A percentile compares a stretch with the other conserved stretches of the same genome.
phyloP scores from a whole-genome alignment of 345 rosid genomes.

The Aquilaria sinensis region DNA sequence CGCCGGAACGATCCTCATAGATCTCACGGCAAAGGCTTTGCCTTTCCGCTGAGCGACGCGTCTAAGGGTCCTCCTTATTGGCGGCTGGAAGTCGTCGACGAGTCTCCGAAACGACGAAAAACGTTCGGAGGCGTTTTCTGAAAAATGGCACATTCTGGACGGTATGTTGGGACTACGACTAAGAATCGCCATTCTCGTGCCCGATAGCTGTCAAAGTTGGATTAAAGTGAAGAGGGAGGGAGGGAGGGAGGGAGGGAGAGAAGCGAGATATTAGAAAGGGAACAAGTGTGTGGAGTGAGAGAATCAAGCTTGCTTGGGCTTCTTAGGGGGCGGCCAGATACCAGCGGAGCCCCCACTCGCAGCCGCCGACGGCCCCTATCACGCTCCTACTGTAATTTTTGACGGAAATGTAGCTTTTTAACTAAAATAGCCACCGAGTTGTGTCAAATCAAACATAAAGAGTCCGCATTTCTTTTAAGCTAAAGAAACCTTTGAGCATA shows the following conservation, averaged over 20 bases:
- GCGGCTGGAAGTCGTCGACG: conserved; percentile 18
- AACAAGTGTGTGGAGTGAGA: conserved; percentile 3
- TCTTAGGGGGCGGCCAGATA: no score
- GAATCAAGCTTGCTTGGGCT: no score
- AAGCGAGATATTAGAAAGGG: neutral
- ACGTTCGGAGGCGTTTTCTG: conserved; percentile 17
- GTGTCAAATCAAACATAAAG: no score
- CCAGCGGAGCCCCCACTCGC: no score
- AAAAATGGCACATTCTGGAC: conserved; percentile 12
- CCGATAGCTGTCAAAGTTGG: neutral
- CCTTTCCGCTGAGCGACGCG: conserved; percentile 14
- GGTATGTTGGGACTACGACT: conserved; percentile 4
- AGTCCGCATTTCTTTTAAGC: no score
- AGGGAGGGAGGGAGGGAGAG: neutral
- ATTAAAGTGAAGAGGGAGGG: no score
- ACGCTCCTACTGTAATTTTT: no score
- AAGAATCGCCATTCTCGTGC: conserved; percentile 25
- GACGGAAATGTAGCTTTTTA: no score
- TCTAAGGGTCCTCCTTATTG: conserved; percentile 7
- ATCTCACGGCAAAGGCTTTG: conserved; percentile 29
- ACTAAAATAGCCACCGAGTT: no score
- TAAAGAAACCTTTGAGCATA: no score
- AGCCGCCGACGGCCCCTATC: no score
- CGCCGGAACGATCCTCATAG: conserved; percentile 21
- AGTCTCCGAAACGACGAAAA: conserved; percentile 36